Percentiles rank a stretch among this genome's conserved stretches.
These are phyloP conservation scores for Cercospora citrullina DNA, from an alignment of 2,329 filamentous ascomycete genomes.

Conservation along the genomic window DNA sequence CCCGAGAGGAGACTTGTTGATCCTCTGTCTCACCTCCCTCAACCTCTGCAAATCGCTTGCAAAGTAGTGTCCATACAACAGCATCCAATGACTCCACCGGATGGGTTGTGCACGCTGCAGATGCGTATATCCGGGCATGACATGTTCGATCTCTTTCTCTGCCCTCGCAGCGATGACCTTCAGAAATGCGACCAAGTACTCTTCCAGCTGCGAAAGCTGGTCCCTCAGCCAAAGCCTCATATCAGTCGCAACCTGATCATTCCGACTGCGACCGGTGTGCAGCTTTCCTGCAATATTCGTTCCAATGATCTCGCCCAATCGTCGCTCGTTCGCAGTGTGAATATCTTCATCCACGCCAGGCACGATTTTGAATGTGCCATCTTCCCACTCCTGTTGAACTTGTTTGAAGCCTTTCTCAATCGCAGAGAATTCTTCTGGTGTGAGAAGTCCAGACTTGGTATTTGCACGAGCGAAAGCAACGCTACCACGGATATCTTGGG, in stretches of 20 bases:
- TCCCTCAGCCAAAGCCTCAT: slow-evolving; percentile 88
- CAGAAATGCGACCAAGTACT: slow-evolving; percentile 67
- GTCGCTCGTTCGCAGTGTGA: slow-evolving; percentile 56
- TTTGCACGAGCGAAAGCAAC: slow-evolving; percentile 84
- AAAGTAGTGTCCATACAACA: slow-evolving; percentile 73
- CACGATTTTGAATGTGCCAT: slow-evolving; percentile 48
- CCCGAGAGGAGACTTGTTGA: slow-evolving; percentile 71
- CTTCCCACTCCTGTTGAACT: slow-evolving; percentile 54
- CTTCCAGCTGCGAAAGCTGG: slow-evolving; percentile 68
- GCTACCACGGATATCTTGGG: slow-evolving; percentile 75
- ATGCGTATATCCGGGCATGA: slow-evolving; percentile 91
- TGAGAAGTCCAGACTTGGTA: slow-evolving; percentile 71
- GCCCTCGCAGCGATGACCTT: slow-evolving; percentile 68
- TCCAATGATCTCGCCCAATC: slow-evolving; percentile 76
- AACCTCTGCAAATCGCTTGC: slow-evolving; percentile 73
- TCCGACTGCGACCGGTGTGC: slow-evolving; percentile 82
- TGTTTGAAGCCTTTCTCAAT: slow-evolving; percentile 70
- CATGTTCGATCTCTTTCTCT: slow-evolving; percentile 69
- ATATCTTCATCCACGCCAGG: slow-evolving; percentile 56
- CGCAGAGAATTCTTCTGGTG: slow-evolving; percentile 67
- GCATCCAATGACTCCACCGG: slow-evolving; percentile 77
- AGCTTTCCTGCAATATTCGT: slow-evolving; percentile 84
- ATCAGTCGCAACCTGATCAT: slow-evolving; percentile 87
- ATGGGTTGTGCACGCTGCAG: slow-evolving; percentile 80
- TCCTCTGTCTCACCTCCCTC: slow-evolving; percentile 68